Base-by-base conservation (phyloP, 2,329 filamentous ascomycete species). In the Aspergillus tanneri region DNA sequence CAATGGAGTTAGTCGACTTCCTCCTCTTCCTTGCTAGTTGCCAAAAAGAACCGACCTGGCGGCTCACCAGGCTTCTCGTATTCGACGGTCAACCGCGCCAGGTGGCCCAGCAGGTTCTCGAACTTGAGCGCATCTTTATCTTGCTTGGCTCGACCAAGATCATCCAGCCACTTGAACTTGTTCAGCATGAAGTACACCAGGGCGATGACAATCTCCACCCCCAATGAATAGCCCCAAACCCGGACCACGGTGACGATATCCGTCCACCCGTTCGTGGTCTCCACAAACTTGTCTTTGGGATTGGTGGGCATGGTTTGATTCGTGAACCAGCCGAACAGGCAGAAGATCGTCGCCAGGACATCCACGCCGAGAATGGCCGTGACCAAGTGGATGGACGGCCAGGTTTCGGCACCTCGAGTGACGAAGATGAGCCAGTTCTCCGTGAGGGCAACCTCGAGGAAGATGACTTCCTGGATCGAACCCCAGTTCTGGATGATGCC, bases 351-450 rank as follows among this genome's bases (percentile, higher is more conserved):
- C 11, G 86, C 84, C 14, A 90, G 70, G 43, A 81, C 74, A 62
- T 90, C 86, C 57, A 90, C 86, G 61, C 80, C 81, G 46, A 87
- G 72, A 64, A 90, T 90, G 48, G 86, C 86, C 30, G 72, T 74
- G 46, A 89, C 77, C 21, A 90, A 76, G 65, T 88, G 85, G 77
- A 85, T 85, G 0, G 85, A 88, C 40, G 86, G 86, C 76, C 81
- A 85, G 5, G 86, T 89, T 64, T 83, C 78, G 53, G 80, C 83
- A 53, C 87, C 90, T 78, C 90, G 88, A 56, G 90, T 95, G 73
- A 95, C 92, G 78, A 95, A 95, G 72, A 95, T 95, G 43, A 95
- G 83, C 90, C 90, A 95, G 77, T 95, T 95, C 80, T 95, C 90
- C 52, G 90, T 92, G 46, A 95, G 83, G 6, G 88, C 91, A 67